These are phyloP conservation scores for Planoprotostelium fungivorum DNA, from an alignment of 78 protist species.

Conservation along the genomic window DNA sequence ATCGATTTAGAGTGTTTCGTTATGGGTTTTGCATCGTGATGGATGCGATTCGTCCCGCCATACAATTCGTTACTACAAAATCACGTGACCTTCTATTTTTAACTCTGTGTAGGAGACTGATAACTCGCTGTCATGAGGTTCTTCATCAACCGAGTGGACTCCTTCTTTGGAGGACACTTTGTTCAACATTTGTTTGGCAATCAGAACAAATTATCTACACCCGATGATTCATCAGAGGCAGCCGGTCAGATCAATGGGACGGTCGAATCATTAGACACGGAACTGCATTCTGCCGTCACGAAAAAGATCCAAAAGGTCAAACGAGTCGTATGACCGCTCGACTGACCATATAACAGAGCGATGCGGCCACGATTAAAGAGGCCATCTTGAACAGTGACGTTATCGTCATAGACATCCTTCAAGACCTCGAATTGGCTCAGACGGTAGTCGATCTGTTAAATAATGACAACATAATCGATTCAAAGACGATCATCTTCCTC, in stretches of 20 bases:
- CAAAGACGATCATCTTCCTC: slow-evolving; percentile 8
- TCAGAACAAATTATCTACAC: background rate
- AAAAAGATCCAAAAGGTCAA: background rate
- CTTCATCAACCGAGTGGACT: background rate
- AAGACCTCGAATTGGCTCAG: background rate
- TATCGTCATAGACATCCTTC: background rate
- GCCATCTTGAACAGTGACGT: background rate
- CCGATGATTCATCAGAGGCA: background rate
- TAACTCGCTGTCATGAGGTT: too few relatives aligned
- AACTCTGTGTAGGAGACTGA: too few relatives aligned
- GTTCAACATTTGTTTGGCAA: background rate
- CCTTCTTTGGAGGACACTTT: background rate
- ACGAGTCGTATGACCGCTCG: background rate
- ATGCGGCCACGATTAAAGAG: background rate
- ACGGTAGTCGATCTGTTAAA: background rate
- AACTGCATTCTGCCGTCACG: background rate
- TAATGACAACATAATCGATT: background rate
- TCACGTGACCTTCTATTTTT: too few relatives aligned
- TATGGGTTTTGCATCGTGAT: too few relatives aligned
- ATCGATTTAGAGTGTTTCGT: too few relatives aligned
- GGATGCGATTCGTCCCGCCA: too few relatives aligned
- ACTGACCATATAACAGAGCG: background rate
- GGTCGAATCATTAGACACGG: background rate
- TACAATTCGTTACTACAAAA: too few relatives aligned
- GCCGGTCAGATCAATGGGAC: background rate